Conservation (phyloP, 495 filamentous ascomycete species). For the Neurospora intermedia region DNA sequence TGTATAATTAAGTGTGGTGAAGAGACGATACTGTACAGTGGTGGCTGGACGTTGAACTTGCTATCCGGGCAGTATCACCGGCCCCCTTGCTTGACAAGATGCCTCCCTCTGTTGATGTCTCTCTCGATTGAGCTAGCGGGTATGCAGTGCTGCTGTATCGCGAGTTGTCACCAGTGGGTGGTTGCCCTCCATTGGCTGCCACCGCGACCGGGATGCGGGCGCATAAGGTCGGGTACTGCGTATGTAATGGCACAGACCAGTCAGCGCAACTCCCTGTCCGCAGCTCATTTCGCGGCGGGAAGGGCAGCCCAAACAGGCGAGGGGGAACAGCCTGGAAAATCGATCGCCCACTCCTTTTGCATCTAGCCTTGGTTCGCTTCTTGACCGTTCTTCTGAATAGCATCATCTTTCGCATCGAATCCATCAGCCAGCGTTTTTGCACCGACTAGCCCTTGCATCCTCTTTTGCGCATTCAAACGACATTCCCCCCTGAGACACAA, state of each 20-base stretch:
- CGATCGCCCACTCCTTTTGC: constrained; percentile 3
- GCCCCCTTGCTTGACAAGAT: background rate
- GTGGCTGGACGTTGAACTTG: too few relatives aligned
- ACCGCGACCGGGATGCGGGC: constrained; percentile 6
- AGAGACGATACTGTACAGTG: background rate
- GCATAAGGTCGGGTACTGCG: background rate
- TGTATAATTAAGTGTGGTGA: background rate
- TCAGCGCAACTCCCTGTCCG: constrained; percentile 5
- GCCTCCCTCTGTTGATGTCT: background rate
- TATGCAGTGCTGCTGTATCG: background rate
- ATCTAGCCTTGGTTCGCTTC: constrained; percentile 11
- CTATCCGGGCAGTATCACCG: too few relatives aligned
- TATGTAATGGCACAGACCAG: constrained; percentile 12
- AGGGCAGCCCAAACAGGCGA: background rate
- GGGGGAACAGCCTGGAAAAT: background rate
- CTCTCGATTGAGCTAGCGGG: background rate
- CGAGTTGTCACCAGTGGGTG: constrained; percentile 10
- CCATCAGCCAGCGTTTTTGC: background rate
- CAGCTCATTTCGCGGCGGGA: constrained; percentile 14
- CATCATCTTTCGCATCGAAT: constrained; percentile 3
- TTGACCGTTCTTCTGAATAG: constrained; percentile 9
- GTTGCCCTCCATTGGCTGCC: constrained; percentile 20
- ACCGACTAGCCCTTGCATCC: background rate
- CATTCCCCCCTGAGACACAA: constrained; percentile 16
- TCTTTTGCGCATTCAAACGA: constrained; percentile 1